Base-by-base conservation (phyloP, 495 filamentous ascomycete species). In the Cercophora scortea region DNA sequence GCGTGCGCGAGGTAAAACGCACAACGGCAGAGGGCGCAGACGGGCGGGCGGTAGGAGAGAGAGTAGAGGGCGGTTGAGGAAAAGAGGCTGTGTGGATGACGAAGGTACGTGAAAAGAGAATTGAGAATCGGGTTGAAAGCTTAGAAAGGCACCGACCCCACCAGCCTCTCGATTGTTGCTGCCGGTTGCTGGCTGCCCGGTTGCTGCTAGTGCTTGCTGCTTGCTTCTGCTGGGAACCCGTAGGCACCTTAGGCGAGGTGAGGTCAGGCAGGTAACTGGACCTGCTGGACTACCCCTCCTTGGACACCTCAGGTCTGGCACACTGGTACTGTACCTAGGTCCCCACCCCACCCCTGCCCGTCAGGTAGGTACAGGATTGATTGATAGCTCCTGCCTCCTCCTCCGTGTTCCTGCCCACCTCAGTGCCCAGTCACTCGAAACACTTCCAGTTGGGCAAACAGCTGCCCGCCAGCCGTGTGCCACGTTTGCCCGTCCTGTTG, bases 141-240 rank as follows among this genome's bases (percentile, higher is more conserved):
- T 64, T 58, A 56, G 56, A 62, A 60, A 64, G 55, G 59, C 61
- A 18, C 63, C 54, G 61, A 66, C 64, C 64, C 64, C 64, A 66
- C 64, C 64, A 66, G 64, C 64, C 64, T 66, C 61, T 64, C 61
- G 64, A 66, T 66, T 64, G 60, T 59, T 60, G 60, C 62, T 62
- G 56, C 38, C n/a, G 25, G 25, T 25, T 25, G 25, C 25, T 25
- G 25, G 58, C 60, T 56, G 55, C 52, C 44, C 43, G 45, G 53
- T 38, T 48, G 47, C 47, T 50, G 36, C 19, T 34, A 36, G 33
- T 25, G 25, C 25, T 25, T 25, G 25, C 25, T 25, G 38, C 38
- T 11, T 11, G 38, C 38, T 40, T 40, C 15, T 40, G 38, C 38
- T 40, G 38, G 38, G 38, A 11, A 25, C 25, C 25, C 25, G 25